These are phyloP conservation scores for Mallotus repandus DNA, from an alignment of 441 rosid genomes.

Conservation along the genomic window DNA sequence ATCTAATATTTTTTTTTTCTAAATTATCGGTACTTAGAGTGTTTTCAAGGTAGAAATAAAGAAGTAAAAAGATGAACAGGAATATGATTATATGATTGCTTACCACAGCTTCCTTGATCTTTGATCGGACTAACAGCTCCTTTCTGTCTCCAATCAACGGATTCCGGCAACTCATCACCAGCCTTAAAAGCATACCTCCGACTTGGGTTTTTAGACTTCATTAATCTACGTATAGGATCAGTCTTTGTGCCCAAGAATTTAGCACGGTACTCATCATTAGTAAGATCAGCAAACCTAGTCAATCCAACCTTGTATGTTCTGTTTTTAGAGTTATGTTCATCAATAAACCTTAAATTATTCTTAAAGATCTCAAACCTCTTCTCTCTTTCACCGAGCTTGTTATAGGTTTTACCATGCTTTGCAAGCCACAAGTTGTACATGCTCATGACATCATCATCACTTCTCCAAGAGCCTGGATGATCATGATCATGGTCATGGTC, in stretches of 20 bases:
- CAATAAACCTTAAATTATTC: slow-evolving; percentile 68
- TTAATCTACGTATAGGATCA: slow-evolving; percentile 29
- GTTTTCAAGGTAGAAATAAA: too few relatives aligned
- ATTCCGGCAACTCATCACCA: slow-evolving; percentile 56
- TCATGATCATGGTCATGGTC: slow-evolving; percentile 42
- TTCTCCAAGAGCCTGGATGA: slow-evolving; percentile 35
- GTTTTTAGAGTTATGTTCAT: slow-evolving; percentile 58
- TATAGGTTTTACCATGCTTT: slow-evolving; percentile 59
- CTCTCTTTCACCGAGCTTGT: slow-evolving; percentile 61
- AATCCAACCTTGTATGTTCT: slow-evolving; percentile 59
- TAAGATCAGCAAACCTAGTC: slow-evolving; percentile 78
- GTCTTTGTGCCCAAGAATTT: slow-evolving; percentile 50
- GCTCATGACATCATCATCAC: slow-evolving; percentile 54
- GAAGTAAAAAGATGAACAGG: too few relatives aligned
- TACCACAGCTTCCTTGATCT: slow-evolving; percentile 85
- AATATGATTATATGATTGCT: slow-evolving; percentile 12
- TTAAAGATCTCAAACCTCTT: slow-evolving; percentile 67
- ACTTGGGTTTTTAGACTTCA: slow-evolving; percentile 39
- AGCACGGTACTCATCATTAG: slow-evolving; percentile 80
- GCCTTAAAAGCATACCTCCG: slow-evolving; percentile 47
- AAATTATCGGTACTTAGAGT: too few relatives aligned
- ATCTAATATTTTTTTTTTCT: not conserved
- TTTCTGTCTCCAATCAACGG: slow-evolving; percentile 68
- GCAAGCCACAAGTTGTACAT: slow-evolving; percentile 67
- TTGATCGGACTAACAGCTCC: slow-evolving; percentile 70